Evolutionary conservation across 2,329 filamentous ascomycete genomes (phyloP).

Genomic region (Colletotrichum sublineola): DNA sequence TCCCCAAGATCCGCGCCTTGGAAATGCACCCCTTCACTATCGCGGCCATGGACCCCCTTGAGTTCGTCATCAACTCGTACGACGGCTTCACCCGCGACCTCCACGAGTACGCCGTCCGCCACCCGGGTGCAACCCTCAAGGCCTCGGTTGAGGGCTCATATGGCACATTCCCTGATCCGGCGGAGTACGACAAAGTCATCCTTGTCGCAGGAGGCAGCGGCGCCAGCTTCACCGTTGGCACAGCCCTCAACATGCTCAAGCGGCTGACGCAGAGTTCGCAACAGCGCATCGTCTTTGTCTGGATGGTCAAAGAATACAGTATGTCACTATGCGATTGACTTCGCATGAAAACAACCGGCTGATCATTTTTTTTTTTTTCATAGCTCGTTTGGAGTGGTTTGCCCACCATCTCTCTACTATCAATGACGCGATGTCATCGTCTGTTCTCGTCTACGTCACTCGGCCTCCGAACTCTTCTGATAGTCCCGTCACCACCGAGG

Average conservation of each 20-base stretch:
- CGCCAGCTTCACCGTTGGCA: conserved; percentile 66
- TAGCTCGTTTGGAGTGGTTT: conserved; percentile 56
- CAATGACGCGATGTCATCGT: conserved; percentile 48
- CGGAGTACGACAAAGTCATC: conserved; percentile 45
- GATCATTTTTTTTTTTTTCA: not conserved
- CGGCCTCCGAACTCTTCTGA: conserved; percentile 4
- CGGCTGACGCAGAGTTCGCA: conserved; percentile 43
- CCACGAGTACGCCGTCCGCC: conserved; percentile 57
- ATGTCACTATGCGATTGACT: conserved; percentile 42
- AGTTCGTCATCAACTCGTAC: conserved; percentile 70
- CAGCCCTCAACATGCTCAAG: conserved; percentile 54
- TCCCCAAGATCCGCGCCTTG: conserved; percentile 67
- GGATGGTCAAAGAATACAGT: conserved; percentile 56
- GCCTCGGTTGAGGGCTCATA: conserved; percentile 69
- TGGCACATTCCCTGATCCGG: conserved; percentile 63
- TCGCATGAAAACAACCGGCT: conserved; percentile 24
- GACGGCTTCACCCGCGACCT: conserved; percentile 68
- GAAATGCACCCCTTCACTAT: conserved; percentile 77
- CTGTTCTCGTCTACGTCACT: conserved; percentile 54
- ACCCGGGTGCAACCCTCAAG: conserved; percentile 57
- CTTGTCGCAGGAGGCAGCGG: conserved; percentile 62
- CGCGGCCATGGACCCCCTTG: conserved; percentile 63
- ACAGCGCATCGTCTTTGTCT: conserved; percentile 54
- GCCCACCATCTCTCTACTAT: conserved; percentile 52
- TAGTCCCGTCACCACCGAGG: not conserved